Evolutionary conservation across 352 stramenopile genomes (phyloP), one percentile per base, ranked within the genome.

Genomic region (Blastocystis sp.): DNA sequence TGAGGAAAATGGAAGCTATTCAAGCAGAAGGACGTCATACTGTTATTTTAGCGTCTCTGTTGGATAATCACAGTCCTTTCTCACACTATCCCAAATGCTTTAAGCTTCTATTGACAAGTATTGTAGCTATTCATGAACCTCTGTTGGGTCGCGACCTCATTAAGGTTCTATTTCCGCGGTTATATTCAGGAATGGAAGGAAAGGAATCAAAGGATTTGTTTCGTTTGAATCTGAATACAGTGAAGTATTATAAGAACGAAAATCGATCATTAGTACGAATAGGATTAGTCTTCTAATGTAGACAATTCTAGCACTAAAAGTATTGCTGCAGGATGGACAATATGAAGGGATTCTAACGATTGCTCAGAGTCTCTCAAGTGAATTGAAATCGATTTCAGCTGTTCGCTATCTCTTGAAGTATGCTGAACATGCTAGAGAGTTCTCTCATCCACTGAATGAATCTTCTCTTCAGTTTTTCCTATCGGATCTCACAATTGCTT

Each of bases 41-140:
- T 7, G 14, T 56, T 3, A 19, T 83, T 1, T 27, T 83, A 1
- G 27, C 19, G 0, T 42, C 35, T n/a, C 51, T 83, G 12, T 37
- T 32, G 1, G 71, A 43, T 49, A 52, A 21, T 37, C 49, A 24
- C 0, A 56, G 71, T 12, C 46, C 52, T 39, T 59, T 83, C 27
- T 24, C 32, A 32, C 71, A 83, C 46, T 83, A 67, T 43, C 71
- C 54, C 4, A 83, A 65, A 6, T 83, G 66, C n/a, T 83, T 83
- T 37, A 65, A 67, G 42, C 21, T 83, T 21, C 46, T 83, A 1
- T 66, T 83, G 12, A 35, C 43, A 0, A 42, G 71, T 43, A 32
- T 65, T 9, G 19, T 63, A 21, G 71, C 42, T 21, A 12, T 83
- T n/a, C 71, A 83, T 63, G 71, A 83, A 19, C 46, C 51, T 21